These are phyloP conservation scores for Forsythia suspensa DNA, from an alignment of 257 asterid genomes.

Conservation along the genomic window DNA sequence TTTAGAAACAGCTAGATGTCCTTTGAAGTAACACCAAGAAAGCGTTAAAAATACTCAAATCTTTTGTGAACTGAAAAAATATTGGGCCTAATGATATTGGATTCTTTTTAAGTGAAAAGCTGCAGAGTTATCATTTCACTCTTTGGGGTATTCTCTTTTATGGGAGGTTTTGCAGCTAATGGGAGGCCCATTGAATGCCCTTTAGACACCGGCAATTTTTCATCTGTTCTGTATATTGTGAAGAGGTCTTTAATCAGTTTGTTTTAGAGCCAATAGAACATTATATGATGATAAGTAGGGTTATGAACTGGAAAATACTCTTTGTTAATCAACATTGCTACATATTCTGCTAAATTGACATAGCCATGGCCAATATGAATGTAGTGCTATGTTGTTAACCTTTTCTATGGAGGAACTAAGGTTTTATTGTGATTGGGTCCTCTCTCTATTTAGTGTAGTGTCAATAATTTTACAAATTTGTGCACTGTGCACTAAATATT, in stretches of 20 bases:
- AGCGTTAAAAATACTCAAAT: not conserved
- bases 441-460: not conserved
- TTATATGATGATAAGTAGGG: not conserved
- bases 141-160: no score
- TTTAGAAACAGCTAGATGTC: not conserved
- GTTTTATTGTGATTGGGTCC: not conserved
- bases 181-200: not conserved
- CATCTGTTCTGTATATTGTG: not conserved
- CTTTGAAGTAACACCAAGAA: not conserved
- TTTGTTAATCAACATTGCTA: no score
- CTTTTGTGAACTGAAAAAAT: not conserved
- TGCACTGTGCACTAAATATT: not conserved
- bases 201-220: no score
- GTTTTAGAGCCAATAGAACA: not conserved
- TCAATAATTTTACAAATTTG: not conserved
- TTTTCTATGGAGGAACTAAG: not conserved
- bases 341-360: not conserved
- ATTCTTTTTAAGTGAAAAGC: not conserved
- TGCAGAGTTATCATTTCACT: no score
- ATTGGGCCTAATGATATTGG: not conserved
- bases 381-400: not conserved
- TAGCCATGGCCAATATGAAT: not conserved
- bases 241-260: not conserved
- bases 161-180: not conserved
- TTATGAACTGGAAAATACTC: not conserved